Percentiles rank a stretch among this genome's conserved stretches.
Conservation (phyloP, 179 eudicot genomes). For the Vitellaria paradoxa region DNA sequence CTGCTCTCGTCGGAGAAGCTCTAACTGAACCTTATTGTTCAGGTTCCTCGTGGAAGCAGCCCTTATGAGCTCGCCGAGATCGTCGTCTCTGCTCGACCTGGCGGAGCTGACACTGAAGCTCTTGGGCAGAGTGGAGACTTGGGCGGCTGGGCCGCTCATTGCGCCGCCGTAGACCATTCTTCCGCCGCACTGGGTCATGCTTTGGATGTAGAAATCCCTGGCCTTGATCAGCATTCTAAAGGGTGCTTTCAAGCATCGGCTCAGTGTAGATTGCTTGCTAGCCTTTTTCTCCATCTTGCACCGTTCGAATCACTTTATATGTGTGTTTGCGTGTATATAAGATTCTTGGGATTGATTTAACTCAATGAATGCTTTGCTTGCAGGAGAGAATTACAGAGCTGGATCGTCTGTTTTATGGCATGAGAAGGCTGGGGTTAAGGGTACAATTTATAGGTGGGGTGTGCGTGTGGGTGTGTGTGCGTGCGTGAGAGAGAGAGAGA, state of each 20-base stretch:
- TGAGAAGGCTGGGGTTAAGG: too few species aligned
- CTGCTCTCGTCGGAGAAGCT: slow-evolving; percentile 16
- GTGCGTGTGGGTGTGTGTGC: not conserved
- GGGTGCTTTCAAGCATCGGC: slow-evolving; percentile 27
- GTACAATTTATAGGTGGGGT: too few species aligned
- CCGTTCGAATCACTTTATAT: not conserved
- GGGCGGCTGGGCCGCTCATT: slow-evolving; percentile 22
- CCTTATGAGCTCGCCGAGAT: slow-evolving; percentile 53
- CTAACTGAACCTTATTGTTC: slow-evolving; percentile 26
- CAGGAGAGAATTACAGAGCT: not conserved
- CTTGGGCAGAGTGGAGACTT: slow-evolving; percentile 32
- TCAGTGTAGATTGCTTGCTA: slow-evolving; percentile 10
- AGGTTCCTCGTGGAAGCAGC: slow-evolving; percentile 40
- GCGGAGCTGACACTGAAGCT: slow-evolving; percentile 50
- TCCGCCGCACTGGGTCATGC: slow-evolving; percentile 28
- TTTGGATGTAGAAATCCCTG: slow-evolving; percentile 28
- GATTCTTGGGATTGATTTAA: not conserved
- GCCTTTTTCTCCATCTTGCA: slow-evolving; percentile 14
- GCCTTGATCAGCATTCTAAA: slow-evolving; percentile 25
- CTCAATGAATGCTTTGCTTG: not conserved
- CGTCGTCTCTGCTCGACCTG: slow-evolving; percentile 29
- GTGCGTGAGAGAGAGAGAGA: not conserved
- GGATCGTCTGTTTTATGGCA: too few species aligned
- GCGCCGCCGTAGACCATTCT: slow-evolving; percentile 14
- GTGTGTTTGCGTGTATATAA: not conserved